Evolutionary conservation across 768 basidiomycete species (phyloP), one percentile per base, ranked within the genome.

Genomic region (Lactarius sp.): DNA sequence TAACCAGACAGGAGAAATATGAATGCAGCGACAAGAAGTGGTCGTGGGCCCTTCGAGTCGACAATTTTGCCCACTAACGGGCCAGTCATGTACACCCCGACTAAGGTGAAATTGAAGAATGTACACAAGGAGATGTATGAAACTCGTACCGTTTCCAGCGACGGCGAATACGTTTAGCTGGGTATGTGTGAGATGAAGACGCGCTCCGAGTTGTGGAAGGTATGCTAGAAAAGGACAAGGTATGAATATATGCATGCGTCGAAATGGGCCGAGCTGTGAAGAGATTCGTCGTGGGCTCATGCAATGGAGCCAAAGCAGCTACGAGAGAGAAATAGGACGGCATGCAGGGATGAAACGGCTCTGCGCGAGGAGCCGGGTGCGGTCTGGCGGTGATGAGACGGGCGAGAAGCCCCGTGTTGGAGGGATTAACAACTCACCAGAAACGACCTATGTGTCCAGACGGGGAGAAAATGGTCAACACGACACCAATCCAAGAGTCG

Each of bases 11-110:
- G 75, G 14, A 92, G 81, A 36, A 81, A 76, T 16, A 85, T 60
- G 61, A 84, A 87, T 13, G 85, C 85, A 27, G 78, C 73, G 13
- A 79, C 73, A 31, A 94, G 80, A 0, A 85, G 83, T 27, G 85
- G 83, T 22, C 84, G 81, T 20, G 91, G 92, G 1, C 93, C 93
- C 33, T 79, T 77, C 13, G 73, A 62, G 74, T 96, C 94, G 4
- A 91, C 87, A 16, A 94, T 80, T 55, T 85, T 81, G 4, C 94
- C 94, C 85, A 85, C 88, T 54, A 90, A 66, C 22, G 92, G 92
- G 12, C 90, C 91, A 16, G 80, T 83, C 62, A 78, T 77, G 70
- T 92, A 92, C 5, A 91, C 85, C 16, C 92, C 93, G 55, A 92
- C 86, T 87, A 71, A 63, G 16, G 53, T 6, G 44, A 42, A 55